These are phyloP conservation scores for Mortierella sp. DNA, from an alignment of 371 early-diverging fungal species.

Conservation along the genomic window DNA sequence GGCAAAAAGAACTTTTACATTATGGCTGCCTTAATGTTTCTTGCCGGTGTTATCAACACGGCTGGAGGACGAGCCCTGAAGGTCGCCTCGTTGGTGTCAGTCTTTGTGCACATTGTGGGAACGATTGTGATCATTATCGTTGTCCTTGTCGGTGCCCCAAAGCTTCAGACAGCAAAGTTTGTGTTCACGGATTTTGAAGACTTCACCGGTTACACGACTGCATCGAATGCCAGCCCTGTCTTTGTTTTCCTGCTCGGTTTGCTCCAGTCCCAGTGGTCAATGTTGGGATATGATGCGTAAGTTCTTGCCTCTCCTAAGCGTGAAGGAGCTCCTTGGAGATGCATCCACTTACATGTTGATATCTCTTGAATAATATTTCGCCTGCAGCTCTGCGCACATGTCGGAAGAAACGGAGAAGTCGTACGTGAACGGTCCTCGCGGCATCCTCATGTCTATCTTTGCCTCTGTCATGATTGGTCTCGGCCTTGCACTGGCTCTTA, in stretches of 20 bases:
- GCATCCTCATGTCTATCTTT: constrained; percentile 70
- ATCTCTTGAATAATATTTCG: not conserved
- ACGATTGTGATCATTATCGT: constrained; percentile 32
- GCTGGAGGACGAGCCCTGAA: constrained; percentile 48
- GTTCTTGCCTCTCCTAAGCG: not conserved
- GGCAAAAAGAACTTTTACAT: constrained; percentile 41
- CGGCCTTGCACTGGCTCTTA: constrained; percentile 64
- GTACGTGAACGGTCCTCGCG: constrained; percentile 66
- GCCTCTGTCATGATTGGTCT: constrained; percentile 69
- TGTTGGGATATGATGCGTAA: constrained; percentile 75
- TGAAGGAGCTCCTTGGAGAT: not conserved
- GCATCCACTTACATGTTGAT: not conserved
- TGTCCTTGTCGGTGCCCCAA: constrained; percentile 35
- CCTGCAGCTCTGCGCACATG: constrained; percentile 73
- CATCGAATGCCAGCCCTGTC: constrained; percentile 46
- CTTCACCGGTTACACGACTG: constrained; percentile 62
- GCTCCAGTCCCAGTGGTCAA: constrained; percentile 71
- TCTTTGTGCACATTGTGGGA: constrained; percentile 53
- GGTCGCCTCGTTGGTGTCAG: constrained; percentile 57
- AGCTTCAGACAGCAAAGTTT: constrained; percentile 58
- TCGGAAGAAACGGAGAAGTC: constrained; percentile 79
- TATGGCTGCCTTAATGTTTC: constrained; percentile 33
- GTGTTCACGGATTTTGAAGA: constrained; percentile 56
- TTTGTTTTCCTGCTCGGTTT: constrained; percentile 68
- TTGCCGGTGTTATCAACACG: constrained; percentile 41